Evolutionary conservation across 2,329 filamentous ascomycete genomes (phyloP), one percentile per base, ranked within the genome.

Genomic region (Blastomyces silverae): DNA sequence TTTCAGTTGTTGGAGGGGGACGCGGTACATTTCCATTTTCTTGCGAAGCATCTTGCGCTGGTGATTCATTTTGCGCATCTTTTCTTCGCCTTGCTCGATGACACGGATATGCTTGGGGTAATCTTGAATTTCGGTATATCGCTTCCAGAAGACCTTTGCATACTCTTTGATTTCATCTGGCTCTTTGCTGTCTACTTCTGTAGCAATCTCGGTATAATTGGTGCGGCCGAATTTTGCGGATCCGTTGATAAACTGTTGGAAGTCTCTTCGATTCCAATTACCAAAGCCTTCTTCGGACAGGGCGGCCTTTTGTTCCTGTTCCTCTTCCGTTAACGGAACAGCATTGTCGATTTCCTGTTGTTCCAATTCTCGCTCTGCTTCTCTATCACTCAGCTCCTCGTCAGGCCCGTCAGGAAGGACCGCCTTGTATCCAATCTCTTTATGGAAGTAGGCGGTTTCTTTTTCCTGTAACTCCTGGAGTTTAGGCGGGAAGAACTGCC

Each of bases 1-100:
- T 82, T 96, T 96, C 73, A 99, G 87, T 78, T 99, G 94, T 77
- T 99, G 94, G 20, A 99, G 84, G 31, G 94, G 95, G 61, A 97
- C 93, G n/a, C 94, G 89, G 75, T 96, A 97, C 82, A 94, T 91
- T 71, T 88, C 85, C 84, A 99, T 90, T 85, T 99, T 99, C 84
- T 92, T 95, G 68, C 89, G 87, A 64, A 99, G 84, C 81, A 97
- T 89, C 78, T 95, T 93, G 67, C 91, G 89, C 77, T 97, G 93
- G 74, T 96, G 90, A 69, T 94, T 90, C 66, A 93, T 90, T 77
- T 93, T 93, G 64, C 89, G 87, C 64, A 90, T 87, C 68, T 92
- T 90, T 74, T 96, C 91, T 76, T 99, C 94, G 57, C 94, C 94
- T 67, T 93, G 89, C 71, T 97, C 92, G 69, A 99, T 94, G 46